Base-by-base conservation (phyloP, 1,284 basidiomycete species). In the Ustilago xerochloae region DNA sequence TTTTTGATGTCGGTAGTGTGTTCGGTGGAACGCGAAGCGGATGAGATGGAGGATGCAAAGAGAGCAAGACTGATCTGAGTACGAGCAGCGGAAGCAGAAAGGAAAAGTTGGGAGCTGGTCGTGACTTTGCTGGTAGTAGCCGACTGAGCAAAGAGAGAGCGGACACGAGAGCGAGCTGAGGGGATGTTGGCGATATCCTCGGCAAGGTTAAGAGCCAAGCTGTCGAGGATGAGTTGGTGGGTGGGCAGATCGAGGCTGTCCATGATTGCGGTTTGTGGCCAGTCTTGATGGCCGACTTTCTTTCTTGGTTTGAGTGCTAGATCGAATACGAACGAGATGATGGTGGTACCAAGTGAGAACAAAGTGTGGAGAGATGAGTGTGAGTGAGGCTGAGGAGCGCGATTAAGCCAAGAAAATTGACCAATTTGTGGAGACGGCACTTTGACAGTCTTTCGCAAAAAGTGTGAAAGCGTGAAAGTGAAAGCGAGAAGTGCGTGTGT, bases 181-280 rank as follows among this genome's bases (percentile, higher is more conserved):
- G 74, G 65, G 36, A 81, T 59, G 61, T 79, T 75, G 62, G 75
- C 74, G 36, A 79, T 64, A 26, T 63, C 50, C 13, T 46, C 73
- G 48, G 85, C 82, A 43, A 90, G 86, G 81, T 90, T 91, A 29
- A 87, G 85, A 4, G 92, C 93, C 64, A 96, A 88, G 84, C 93
- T 91, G 28, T 90, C 89, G 32, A 96, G 86, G 72, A 95, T 91
- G 72, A 89, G 88, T 81, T 92, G 91, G 77, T 91, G 92, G 57
- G 94, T 90, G 85, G 92, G 91, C 73, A 86, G 84, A 64, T 87
- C 86, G 50, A 87, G 85, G 70, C 85, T 86, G 74, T 75, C 68
- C 72, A 75, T 74, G 63, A 5, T 63, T n/a, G n/a, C n/a, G n/a
- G n/a, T n/a, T n/a, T n/a, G n/a, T n/a, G n/a, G n/a, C n/a, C n/a